Evolutionary conservation across 345 rosid species (phyloP).

Genomic region (Hibiscus syriacus): DNA sequence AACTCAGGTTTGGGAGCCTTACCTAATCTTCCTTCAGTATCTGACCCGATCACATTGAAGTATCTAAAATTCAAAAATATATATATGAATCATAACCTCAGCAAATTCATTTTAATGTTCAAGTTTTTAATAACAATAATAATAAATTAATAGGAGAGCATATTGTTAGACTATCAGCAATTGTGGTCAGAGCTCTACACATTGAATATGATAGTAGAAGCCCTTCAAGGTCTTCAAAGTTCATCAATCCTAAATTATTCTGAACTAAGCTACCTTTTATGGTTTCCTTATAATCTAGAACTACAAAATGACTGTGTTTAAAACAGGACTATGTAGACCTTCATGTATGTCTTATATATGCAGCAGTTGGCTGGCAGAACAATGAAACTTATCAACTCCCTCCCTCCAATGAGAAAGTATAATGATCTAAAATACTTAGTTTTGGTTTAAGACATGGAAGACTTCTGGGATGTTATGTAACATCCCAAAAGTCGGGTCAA

Average conservation of each 20-base stretch:
- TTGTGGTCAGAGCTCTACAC: not conserved
- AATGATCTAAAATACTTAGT: not conserved
- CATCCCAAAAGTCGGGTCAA: too few relatives aligned
- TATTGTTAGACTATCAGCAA: not conserved
- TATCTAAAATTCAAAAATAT: not conserved
- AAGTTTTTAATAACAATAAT: too few relatives aligned
- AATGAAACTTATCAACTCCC: not conserved
- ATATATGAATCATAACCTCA: not conserved
- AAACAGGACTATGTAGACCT: not conserved
- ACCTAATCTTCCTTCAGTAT: slow-evolving; percentile 91
- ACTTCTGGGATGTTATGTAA: not conserved
- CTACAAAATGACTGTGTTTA: not conserved
- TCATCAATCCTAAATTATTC: not conserved
- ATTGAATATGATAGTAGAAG: not conserved
- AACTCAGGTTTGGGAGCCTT: slow-evolving; percentile 94
- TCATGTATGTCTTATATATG: not conserved
- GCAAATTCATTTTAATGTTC: not conserved
- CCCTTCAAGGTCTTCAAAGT: not conserved
- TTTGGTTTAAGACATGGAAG: not conserved
- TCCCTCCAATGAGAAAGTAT: not conserved
- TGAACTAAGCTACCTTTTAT: not conserved
- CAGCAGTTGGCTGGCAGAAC: not conserved
- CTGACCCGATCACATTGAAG: slow-evolving; percentile 95
- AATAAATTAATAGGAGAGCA: not conserved
- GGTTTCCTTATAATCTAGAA: not conserved